phyloP scores from a whole-genome alignment of 1,139 yeast species.

The Suhomyces coccinellae region DNA sequence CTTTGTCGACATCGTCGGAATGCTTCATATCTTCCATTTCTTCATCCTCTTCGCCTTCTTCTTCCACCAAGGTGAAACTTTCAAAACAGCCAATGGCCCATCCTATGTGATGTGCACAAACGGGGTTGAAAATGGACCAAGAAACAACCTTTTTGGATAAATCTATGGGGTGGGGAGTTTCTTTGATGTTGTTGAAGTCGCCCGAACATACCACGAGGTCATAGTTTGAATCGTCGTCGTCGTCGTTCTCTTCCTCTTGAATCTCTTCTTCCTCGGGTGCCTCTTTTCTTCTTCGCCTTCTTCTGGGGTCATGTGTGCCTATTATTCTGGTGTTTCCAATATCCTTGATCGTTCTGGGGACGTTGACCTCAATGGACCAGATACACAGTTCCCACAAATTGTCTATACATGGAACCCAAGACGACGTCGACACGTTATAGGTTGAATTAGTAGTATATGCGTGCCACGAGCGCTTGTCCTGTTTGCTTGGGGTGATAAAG shows the following conservation, averaged over 20 bases:
- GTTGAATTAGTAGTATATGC: slow-evolving; percentile 84
- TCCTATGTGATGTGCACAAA: slow-evolving; percentile 94
- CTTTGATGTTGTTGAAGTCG: slow-evolving; percentile 56
- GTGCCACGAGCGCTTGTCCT: slow-evolving; percentile 61
- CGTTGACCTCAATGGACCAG: slow-evolving; percentile 85
- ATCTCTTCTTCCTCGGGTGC: slow-evolving; percentile 15
- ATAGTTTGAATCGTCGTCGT: slow-evolving; percentile 49
- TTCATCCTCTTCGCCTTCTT: slow-evolving; percentile 40
- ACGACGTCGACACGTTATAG: slow-evolving; percentile 77
- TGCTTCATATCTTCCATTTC: slow-evolving; percentile 42
- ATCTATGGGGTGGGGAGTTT: slow-evolving; percentile 55
- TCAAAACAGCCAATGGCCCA: slow-evolving; percentile 93
- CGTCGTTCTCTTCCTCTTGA: slow-evolving; percentile 24
- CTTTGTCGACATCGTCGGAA: slow-evolving; percentile 36
- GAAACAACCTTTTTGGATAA: slow-evolving; percentile 71
- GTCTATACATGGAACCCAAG: slow-evolving; percentile 97
- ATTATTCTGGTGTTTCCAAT: slow-evolving; percentile 53
- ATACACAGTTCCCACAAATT: slow-evolving; percentile 85
- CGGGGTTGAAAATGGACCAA: slow-evolving; percentile 82
- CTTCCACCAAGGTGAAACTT: slow-evolving; percentile 48
- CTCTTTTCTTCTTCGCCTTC: slow-evolving; percentile 8
- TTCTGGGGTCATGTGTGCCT: slow-evolving; percentile 31
- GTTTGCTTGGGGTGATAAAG: slow-evolving; percentile 56
- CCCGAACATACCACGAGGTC: slow-evolving; percentile 77
- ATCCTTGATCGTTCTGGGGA: slow-evolving; percentile 79